phyloP scores from a whole-genome alignment of 1,284 basidiomycete genomes.

The Cutaneotrichosporon sp. region DNA sequence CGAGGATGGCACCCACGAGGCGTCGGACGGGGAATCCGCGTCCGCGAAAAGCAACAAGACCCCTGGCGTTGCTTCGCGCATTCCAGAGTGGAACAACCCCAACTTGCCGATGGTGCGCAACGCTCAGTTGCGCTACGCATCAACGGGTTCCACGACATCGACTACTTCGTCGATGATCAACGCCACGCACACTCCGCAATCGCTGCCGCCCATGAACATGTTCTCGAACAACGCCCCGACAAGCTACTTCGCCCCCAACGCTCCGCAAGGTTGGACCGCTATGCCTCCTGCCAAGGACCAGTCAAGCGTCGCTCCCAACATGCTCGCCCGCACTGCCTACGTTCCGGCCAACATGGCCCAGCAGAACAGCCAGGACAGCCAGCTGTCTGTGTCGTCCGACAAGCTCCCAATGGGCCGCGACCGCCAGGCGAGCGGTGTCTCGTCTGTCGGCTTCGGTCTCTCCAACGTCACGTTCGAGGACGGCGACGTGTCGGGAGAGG shows the following conservation, averaged over 20 bases:
- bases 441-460: slow-evolving; percentile 38
- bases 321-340: slow-evolving; percentile 15
- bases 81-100: background rate
- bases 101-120: slow-evolving; percentile 1
- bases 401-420: slow-evolving; percentile 13
- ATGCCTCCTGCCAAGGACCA: slow-evolving; percentile 6
- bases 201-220: slow-evolving; percentile 24
- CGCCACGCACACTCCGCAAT: slow-evolving; percentile 13
- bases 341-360: background rate
- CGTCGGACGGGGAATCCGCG: slow-evolving; percentile 3
- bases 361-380: slow-evolving; percentile 4
- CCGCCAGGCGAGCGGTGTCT: slow-evolving; percentile 22
- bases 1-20: slow-evolving; percentile 17
- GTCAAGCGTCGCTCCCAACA: slow-evolving; percentile 5
- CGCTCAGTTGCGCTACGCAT: slow-evolving; percentile 17
- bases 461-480: slow-evolving; percentile 40
- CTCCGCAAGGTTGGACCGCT: background rate
- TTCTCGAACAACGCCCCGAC: slow-evolving; percentile 10
- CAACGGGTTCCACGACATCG: slow-evolving; percentile 28
- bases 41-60: slow-evolving; percentile 3
- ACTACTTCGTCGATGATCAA: slow-evolving; percentile 26
- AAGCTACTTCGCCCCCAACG: slow-evolving; percentile 5
- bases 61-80: background rate
- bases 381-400: slow-evolving; percentile 1
- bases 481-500: slow-evolving; percentile 11